A percentile compares a stretch with the other conserved stretches of the same genome.
These are phyloP conservation scores for Hansenula anomala DNA, from an alignment of 1,139 yeast genomes.

Conservation along the genomic window DNA sequence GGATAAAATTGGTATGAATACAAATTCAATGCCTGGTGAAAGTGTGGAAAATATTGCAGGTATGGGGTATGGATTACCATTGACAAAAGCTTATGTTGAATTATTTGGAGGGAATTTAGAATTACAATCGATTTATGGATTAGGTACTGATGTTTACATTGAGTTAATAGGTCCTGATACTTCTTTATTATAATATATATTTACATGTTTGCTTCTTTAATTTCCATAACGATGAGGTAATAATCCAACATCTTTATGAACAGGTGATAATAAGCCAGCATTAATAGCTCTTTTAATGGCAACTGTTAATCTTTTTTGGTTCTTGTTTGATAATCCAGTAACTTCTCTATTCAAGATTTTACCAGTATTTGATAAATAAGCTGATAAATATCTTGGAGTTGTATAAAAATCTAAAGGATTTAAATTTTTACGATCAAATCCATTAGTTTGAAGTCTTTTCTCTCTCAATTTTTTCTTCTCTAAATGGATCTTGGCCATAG, in stretches of 20 bases:
- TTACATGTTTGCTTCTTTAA: conserved; percentile 2
- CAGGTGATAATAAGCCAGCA: conserved; percentile 60
- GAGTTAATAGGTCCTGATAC: conserved; percentile 41
- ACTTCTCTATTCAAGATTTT: conserved; percentile 61
- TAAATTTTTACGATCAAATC: conserved; percentile 51
- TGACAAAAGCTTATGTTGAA: conserved; percentile 70
- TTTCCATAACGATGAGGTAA: conserved; percentile 1
- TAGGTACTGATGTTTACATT: conserved; percentile 78
- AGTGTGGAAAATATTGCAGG: conserved; percentile 84
- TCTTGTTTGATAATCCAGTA: conserved; percentile 58
- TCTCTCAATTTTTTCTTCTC: conserved; percentile 25
- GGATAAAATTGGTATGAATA: conserved; percentile 27
- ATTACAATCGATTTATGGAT: conserved; percentile 75
- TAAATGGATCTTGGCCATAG: conserved; percentile 44
- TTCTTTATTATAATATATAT: too few relatives aligned
- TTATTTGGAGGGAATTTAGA: conserved; percentile 73
- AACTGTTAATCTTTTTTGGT: conserved; percentile 59
- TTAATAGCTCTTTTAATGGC: conserved; percentile 70
- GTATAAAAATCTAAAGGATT: conserved; percentile 64
- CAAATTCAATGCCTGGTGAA: conserved; percentile 67
- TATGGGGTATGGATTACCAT: conserved; percentile 92
- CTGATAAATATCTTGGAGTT: conserved; percentile 58
- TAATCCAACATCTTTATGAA: conserved; percentile 46
- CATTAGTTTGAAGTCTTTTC: conserved; percentile 14
- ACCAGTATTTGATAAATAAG: conserved; percentile 53